Evolutionary conservation across 2,329 filamentous ascomycete species (phyloP).

Genomic region (Pezicula radicicola): DNA sequence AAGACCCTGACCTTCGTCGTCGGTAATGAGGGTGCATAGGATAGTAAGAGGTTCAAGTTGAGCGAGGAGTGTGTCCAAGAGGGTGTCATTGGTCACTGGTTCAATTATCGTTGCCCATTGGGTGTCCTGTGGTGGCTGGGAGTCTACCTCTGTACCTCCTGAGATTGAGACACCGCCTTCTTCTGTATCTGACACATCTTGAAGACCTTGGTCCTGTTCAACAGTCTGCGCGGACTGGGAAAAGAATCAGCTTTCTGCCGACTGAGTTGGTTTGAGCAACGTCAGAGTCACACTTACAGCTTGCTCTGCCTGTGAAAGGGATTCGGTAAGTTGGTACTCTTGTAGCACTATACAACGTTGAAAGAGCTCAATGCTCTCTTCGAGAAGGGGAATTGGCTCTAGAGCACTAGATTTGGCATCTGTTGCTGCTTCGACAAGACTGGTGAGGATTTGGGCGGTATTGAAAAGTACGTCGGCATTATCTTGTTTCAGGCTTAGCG

Average conservation of each 20-base stretch:
- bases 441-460: constrained; percentile 65
- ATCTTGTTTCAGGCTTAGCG: constrained; percentile 54
- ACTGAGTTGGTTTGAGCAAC: no score
- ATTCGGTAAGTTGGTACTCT: constrained; percentile 43
- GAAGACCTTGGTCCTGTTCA: constrained; percentile 5
- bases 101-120: constrained; percentile 67
- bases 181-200: constrained; percentile 31
- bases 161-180: constrained; percentile 27
- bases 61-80: constrained; percentile 66
- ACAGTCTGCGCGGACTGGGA: no score
- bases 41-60: constrained; percentile 54
- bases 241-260: no score
- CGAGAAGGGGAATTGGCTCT: constrained; percentile 45
- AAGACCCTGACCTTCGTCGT: constrained; percentile 38
- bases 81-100: constrained; percentile 58
- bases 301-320: constrained; percentile 28
- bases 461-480: constrained; percentile 72
- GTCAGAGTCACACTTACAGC: no score
- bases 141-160: neutral
- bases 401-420: constrained; percentile 38
- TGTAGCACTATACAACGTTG: constrained; percentile 53
- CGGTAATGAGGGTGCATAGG: constrained; percentile 44
- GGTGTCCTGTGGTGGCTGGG: constrained; percentile 36
- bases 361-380: constrained; percentile 60
- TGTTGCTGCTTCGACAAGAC: constrained; percentile 57